phyloP scores from a whole-genome alignment of 805 yeast genomes.

The Myxozyma sirexii region DNA sequence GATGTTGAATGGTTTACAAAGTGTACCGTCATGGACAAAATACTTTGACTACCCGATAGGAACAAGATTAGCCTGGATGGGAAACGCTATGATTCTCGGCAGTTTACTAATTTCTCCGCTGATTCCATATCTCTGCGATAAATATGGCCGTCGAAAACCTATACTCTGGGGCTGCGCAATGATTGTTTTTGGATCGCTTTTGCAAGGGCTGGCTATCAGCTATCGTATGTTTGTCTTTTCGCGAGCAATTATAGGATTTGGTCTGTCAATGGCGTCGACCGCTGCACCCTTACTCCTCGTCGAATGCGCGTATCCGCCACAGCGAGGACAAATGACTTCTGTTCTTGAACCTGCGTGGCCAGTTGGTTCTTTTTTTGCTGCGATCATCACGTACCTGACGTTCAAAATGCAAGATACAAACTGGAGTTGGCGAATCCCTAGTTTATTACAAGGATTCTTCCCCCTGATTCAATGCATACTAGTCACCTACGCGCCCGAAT shows the following conservation, averaged over 20 bases:
- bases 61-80: conserved; percentile 45
- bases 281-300: conserved; percentile 14
- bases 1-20: conserved; percentile 55
- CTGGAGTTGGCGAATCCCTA: conserved; percentile 60
- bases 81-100: conserved; percentile 52
- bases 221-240: conserved; percentile 22
- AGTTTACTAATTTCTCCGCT: conserved; percentile 35
- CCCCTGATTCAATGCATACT: conserved; percentile 47
- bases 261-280: neutral
- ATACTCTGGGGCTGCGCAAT: conserved; percentile 9
- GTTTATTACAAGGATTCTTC: conserved; percentile 54
- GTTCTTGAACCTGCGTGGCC: conserved; percentile 12
- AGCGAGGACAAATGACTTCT: conserved; percentile 16
- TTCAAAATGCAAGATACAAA: conserved; percentile 37
- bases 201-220: conserved; percentile 15
- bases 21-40: conserved; percentile 48
- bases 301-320: conserved; percentile 22
- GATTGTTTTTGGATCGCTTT: conserved; percentile 5
- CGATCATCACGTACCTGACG: conserved; percentile 55
- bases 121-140: conserved; percentile 44
- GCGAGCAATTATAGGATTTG: conserved; percentile 20
- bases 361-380: conserved; percentile 54
- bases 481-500: conserved; percentile 54
- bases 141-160: conserved; percentile 47
- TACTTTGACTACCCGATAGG: conserved; percentile 49